These are phyloP conservation scores for Pseudogymnoascus sp. DNA, from an alignment of 2,329 filamentous ascomycete genomes.

Conservation along the genomic window DNA sequence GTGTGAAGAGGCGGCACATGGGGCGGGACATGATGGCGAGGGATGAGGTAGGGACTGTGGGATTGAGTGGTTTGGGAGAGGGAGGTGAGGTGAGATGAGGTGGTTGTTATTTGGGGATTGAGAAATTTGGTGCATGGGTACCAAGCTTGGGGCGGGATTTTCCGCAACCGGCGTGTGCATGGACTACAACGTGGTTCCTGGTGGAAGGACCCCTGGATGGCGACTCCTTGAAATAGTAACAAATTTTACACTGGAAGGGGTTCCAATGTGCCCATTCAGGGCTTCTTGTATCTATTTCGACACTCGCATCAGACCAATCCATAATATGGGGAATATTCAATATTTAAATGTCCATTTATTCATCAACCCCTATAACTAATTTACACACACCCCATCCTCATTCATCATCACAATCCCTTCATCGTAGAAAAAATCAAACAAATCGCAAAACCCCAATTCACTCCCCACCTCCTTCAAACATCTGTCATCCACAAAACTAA, in stretches of 20 bases:
- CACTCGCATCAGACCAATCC: background rate
- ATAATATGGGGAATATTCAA: background rate
- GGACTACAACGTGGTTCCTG: background rate
- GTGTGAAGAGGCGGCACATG: background rate
- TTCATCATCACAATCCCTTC: background rate
- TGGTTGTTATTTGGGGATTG: background rate
- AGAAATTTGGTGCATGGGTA: conserved; percentile 6
- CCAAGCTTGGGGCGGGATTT: conserved; percentile 3
- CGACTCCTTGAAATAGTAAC: background rate
- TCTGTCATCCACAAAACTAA: background rate
- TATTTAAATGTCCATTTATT: conserved; percentile 5
- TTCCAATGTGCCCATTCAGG: background rate
- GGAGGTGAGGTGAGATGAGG: background rate
- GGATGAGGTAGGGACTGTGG: background rate
- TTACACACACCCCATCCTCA: background rate
- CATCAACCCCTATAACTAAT: conserved; percentile 1
- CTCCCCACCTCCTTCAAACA: background rate
- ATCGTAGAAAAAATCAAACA: background rate
- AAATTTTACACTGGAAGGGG: background rate
- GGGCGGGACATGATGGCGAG: background rate
- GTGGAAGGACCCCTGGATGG: background rate
- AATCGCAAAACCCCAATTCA: background rate
- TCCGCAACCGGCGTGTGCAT: background rate
- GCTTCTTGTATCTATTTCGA: background rate
- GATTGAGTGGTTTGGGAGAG: background rate